Evolutionary conservation across 176 grass and related monocot species (phyloP).

Genomic region (Miscanthus lutarioriparius): DNA sequence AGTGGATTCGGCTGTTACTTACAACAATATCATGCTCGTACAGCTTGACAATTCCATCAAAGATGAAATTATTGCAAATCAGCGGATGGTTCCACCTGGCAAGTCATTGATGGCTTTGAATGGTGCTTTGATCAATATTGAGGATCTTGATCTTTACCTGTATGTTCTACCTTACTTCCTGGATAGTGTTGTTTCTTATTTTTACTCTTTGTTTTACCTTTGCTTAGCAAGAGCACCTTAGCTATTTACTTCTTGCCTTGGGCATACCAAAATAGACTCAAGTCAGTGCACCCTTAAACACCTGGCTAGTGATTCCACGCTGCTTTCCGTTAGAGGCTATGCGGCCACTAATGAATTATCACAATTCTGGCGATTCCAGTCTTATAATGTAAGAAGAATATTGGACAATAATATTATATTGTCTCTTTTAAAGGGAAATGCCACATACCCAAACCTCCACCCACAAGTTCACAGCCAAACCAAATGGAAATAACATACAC

Average conservation of each 20-base stretch:
- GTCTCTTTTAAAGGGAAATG: constrained; percentile 21
- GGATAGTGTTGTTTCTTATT: constrained; percentile 31
- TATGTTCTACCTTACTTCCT: constrained; percentile 50
- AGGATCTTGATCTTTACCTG: constrained; percentile 97
- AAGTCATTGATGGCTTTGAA: constrained; percentile 98
- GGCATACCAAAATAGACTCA: constrained; percentile 5
- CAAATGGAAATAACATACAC: constrained; percentile 1
- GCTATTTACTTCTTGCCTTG: constrained; percentile 27
- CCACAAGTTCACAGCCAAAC: not conserved
- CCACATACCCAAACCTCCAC: not conserved
- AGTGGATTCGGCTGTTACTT: constrained; percentile 28
- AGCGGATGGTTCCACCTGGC: constrained; percentile 97
- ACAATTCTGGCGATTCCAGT: not conserved
- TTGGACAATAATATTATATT: constrained; percentile 16
- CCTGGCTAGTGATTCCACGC: not conserved
- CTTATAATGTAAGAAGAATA: constrained; percentile 7
- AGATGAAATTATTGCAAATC: constrained; percentile 93
- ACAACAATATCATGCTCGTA: constrained; percentile 31
- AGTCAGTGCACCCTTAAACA: constrained; percentile 19
- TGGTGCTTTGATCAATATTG: constrained; percentile 95
- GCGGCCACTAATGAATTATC: not conserved
- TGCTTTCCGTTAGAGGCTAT: constrained; percentile 7
- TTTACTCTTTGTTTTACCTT: constrained; percentile 29
- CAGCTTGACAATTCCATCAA: constrained; percentile 85
- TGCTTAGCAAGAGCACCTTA: constrained; percentile 6